phyloP scores from a whole-genome alignment of 2,329 filamentous ascomycete genomes.

The Alternaria consortialis region DNA sequence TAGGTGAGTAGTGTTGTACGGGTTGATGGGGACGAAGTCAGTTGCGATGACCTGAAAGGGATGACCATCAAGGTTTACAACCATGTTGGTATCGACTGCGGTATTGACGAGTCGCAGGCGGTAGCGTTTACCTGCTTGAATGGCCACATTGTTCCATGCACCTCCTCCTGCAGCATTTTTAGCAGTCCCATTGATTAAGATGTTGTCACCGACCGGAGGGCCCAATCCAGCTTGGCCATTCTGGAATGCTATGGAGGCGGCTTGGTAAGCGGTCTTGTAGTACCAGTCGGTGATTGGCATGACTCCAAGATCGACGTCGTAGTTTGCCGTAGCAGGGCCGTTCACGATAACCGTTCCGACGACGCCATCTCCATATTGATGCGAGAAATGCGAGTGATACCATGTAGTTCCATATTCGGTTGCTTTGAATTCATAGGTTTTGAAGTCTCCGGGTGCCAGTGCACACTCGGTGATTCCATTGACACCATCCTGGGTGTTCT shows the following conservation, averaged over 20 bases:
- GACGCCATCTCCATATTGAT: constrained; percentile 55
- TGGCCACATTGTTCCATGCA: constrained; percentile 39
- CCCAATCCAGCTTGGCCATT: constrained; percentile 22
- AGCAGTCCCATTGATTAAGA: constrained; percentile 65
- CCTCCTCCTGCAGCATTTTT: constrained; percentile 52
- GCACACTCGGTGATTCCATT: constrained; percentile 54
- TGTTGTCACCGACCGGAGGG: constrained; percentile 56
- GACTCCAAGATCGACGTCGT: constrained; percentile 40
- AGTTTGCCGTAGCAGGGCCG: constrained; percentile 43
- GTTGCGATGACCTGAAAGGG: constrained; percentile 44
- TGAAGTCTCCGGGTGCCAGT: constrained; percentile 59
- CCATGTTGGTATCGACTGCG: constrained; percentile 36
- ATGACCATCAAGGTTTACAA: constrained; percentile 44
- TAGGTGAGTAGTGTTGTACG: constrained; percentile 49
- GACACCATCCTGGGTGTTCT: constrained; percentile 65
- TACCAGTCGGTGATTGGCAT: constrained; percentile 53
- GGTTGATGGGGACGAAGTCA: constrained; percentile 43
- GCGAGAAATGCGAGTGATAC: constrained; percentile 56
- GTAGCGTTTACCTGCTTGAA: constrained; percentile 58
- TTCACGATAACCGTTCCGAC: constrained; percentile 46
- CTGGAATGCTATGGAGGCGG: constrained; percentile 33
- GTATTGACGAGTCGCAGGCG: constrained; percentile 67
- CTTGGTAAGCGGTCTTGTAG: constrained; percentile 49
- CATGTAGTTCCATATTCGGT: constrained; percentile 46
- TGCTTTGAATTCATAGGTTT: constrained; percentile 40